Conservation (phyloP, 2,329 filamentous ascomycete species). For the Albifimbria verrucaria region DNA sequence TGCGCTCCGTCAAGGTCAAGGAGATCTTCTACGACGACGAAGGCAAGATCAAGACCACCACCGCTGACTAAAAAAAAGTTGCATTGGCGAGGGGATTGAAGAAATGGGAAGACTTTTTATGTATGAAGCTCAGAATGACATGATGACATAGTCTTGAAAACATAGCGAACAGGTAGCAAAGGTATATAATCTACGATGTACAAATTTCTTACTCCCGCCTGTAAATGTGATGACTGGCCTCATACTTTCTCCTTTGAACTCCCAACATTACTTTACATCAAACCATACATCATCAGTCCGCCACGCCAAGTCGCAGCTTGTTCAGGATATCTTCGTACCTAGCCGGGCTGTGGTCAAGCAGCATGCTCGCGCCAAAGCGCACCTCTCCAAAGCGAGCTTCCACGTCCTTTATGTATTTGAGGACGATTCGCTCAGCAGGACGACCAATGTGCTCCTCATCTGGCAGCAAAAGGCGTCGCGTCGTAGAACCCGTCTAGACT, state of each 20-base stretch:
- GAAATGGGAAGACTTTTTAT: background rate
- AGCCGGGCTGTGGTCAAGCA: slow-evolving; percentile 72
- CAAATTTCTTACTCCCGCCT: background rate
- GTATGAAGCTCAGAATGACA: background rate
- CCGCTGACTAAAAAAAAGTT: slow-evolving; percentile 16
- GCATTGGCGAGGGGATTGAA: background rate
- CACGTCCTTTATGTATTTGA: slow-evolving; percentile 70
- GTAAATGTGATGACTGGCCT: background rate
- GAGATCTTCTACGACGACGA: slow-evolving; percentile 70
- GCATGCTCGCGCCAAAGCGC: slow-evolving; percentile 68
- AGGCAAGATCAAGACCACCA: slow-evolving; percentile 53
- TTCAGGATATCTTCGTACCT: slow-evolving; percentile 69
- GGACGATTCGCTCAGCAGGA: slow-evolving; percentile 64
- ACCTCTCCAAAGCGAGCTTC: slow-evolving; percentile 68
- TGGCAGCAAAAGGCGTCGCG: slow-evolving; percentile 58
- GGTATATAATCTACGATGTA: background rate
- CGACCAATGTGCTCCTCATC: slow-evolving; percentile 52
- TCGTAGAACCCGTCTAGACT: slow-evolving; percentile 64
- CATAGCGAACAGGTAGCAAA: background rate
- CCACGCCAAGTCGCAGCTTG: slow-evolving; percentile 51
- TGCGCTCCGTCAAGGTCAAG: slow-evolving; percentile 70
- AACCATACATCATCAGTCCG: slow-evolving; percentile 17
- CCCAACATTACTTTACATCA: too few species aligned
- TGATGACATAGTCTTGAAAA: background rate
- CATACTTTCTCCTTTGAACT: background rate